These are phyloP conservation scores for Pythium aquatile DNA, from an alignment of 352 stramenopile genomes.

Conservation along the genomic window DNA sequence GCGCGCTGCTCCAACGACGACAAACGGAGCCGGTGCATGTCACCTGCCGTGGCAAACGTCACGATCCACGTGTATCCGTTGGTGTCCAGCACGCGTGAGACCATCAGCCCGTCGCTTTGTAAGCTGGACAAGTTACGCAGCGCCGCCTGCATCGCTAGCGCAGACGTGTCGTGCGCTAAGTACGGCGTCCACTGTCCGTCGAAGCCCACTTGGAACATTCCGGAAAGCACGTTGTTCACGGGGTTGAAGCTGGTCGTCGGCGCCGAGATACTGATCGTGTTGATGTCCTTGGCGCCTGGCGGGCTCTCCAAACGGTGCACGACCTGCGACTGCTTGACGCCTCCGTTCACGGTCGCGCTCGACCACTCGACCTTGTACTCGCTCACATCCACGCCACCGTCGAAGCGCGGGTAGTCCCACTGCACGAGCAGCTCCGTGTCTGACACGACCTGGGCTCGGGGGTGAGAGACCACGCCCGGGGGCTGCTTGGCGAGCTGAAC, in stretches of 20 bases:
- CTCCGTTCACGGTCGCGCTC: constrained; percentile 30
- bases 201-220: constrained; percentile 90
- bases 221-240: constrained; percentile 43
- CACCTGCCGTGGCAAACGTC: constrained; percentile 58
- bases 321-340: constrained; percentile 48
- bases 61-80: constrained; percentile 82
- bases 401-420: constrained; percentile 65
- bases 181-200: constrained; percentile 84
- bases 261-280: constrained; percentile 69
- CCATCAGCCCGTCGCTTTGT: constrained; percentile 49
- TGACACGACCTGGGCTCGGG: constrained; percentile 53
- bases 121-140: constrained; percentile 57
- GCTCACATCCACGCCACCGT: constrained; percentile 66
- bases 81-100: constrained; percentile 52
- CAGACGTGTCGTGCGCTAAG: constrained; percentile 84
- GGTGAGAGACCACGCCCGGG: constrained; percentile 34
- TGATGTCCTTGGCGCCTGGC: constrained; percentile 48
- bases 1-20: constrained; percentile 41
- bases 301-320: constrained; percentile 44
- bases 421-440: constrained; percentile 67
- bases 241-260: constrained; percentile 33
- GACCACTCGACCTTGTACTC: constrained; percentile 86
- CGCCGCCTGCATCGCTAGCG: constrained; percentile 67
- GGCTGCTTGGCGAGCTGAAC: constrained; percentile 54
- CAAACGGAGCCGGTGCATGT: constrained; percentile 53